Evolutionary conservation across 106 monocot species (phyloP).

Genomic region (Amphibolis antarctica): DNA sequence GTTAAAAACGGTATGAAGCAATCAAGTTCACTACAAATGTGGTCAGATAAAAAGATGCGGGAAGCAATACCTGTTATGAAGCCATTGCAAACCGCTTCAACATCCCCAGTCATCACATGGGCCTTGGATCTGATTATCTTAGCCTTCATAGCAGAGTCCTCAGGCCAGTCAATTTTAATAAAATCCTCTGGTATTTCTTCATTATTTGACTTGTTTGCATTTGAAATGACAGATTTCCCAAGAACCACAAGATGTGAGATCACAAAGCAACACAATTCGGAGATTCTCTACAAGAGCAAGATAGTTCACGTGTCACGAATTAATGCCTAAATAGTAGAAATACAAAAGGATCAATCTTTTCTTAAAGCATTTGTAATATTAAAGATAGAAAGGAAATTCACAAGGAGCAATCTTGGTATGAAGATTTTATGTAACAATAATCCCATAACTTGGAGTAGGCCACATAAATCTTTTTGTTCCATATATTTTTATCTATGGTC

Average conservation of each 20-base stretch:
- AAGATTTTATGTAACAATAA: too few species aligned
- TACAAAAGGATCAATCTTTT: too few species aligned
- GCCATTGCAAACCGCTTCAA: conserved; percentile 63
- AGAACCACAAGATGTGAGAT: conserved; percentile 67
- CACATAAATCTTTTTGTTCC: too few species aligned
- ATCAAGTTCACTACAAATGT: not conserved
- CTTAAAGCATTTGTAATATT: too few species aligned
- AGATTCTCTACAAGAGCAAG: conserved; percentile 53
- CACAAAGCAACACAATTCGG: conserved; percentile 78
- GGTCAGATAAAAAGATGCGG: not conserved
- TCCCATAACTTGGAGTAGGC: too few species aligned
- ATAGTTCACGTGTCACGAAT: too few species aligned
- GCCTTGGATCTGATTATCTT: conserved; percentile 76
- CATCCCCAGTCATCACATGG: conserved; percentile 52
- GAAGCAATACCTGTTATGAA: conserved; percentile 50
- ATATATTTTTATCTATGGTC: too few species aligned
- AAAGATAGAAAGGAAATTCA: too few species aligned
- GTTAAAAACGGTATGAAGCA: not conserved
- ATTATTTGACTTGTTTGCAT: conserved; percentile 34
- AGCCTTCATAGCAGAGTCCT: conserved; percentile 69
- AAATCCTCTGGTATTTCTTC: conserved; percentile 26
- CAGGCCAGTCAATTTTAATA: conserved; percentile 70
- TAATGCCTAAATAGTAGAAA: too few species aligned
- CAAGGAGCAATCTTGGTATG: too few species aligned
- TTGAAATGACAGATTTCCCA: conserved; percentile 74